Percentiles rank a stretch among this genome's conserved stretches.
These are phyloP conservation scores for Tetratostichococcus sp. DNA, from an alignment of 139 green algal species.

Conservation along the genomic window DNA sequence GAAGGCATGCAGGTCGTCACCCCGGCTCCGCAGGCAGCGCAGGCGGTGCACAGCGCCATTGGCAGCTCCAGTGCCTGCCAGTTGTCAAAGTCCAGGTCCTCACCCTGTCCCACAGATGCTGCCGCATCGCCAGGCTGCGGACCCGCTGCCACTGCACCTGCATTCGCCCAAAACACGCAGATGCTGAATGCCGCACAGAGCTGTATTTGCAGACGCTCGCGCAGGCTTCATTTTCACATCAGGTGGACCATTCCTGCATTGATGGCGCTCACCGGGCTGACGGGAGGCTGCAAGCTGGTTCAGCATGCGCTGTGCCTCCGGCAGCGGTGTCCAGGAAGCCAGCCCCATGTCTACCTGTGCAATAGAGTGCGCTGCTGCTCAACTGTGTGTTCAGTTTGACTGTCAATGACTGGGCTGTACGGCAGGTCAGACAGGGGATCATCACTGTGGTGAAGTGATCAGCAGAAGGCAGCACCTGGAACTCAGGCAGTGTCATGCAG, in stretches of 20 bases:
- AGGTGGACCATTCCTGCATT: no score
- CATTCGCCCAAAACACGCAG: not conserved
- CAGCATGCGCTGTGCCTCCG: not conserved
- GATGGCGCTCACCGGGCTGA: no score
- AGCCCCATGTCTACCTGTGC: constrained; percentile 39
- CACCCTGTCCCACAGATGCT: no score
- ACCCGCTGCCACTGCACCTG: not conserved
- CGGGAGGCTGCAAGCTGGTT: not conserved
- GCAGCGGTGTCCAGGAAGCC: not conserved
- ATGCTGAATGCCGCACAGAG: not conserved
- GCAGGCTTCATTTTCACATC: no score
- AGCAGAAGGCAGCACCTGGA: constrained; percentile 17
- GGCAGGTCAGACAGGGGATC: no score
- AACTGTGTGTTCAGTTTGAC: no score
- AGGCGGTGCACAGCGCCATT: not conserved
- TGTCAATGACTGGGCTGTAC: no score
- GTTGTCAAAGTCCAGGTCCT: not conserved
- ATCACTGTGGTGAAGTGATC: no score
- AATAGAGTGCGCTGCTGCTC: no score
- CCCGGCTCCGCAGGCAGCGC: not conserved
- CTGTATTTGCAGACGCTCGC: no score
- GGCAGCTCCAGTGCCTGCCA: not conserved
- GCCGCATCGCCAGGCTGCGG: not conserved
- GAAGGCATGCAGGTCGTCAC: no score
- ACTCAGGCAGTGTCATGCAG: constrained; percentile 56